Percentiles rank a stretch among this genome's conserved stretches.
phyloP scores from a whole-genome alignment of 2,329 filamentous ascomycete species.

The Ophiostoma ulmi region DNA sequence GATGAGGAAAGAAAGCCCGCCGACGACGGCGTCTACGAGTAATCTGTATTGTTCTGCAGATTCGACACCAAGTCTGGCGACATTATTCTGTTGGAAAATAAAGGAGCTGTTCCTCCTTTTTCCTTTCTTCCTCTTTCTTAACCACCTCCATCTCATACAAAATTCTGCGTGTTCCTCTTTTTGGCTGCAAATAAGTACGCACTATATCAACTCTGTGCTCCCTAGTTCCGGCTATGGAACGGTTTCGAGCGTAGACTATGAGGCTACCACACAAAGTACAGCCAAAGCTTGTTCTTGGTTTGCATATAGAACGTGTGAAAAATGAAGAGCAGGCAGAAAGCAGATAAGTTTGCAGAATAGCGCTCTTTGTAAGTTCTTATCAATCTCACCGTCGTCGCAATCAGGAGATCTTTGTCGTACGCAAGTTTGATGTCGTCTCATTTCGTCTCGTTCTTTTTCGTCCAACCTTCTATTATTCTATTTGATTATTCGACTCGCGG shows the following conservation, averaged over 20 bases:
- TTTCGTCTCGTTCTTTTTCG: background rate
- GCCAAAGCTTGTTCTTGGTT: background rate
- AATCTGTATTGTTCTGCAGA: background rate
- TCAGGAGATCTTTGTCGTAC: too few species aligned
- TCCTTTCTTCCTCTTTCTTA: background rate
- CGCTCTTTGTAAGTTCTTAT: background rate
- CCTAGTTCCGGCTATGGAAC: background rate
- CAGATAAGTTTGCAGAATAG: background rate
- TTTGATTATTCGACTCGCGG: background rate
- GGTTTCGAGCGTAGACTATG: background rate
- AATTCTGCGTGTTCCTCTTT: background rate
- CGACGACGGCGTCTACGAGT: background rate
- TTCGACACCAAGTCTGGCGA: background rate
- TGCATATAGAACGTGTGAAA: background rate
- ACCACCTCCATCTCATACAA: background rate
- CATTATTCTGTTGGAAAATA: background rate
- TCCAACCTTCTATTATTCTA: background rate
- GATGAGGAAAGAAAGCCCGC: conserved; percentile 14
- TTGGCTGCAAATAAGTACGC: background rate
- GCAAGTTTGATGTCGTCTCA: too few species aligned
- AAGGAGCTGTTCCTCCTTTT: background rate
- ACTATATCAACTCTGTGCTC: background rate
- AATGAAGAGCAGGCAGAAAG: background rate
- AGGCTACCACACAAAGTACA: too few species aligned
- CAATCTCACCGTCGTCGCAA: background rate